Evolutionary conservation across 225 moss, liverwort and hornwort genomes (phyloP).

Genomic region (Physcomitrellopsis africana): DNA sequence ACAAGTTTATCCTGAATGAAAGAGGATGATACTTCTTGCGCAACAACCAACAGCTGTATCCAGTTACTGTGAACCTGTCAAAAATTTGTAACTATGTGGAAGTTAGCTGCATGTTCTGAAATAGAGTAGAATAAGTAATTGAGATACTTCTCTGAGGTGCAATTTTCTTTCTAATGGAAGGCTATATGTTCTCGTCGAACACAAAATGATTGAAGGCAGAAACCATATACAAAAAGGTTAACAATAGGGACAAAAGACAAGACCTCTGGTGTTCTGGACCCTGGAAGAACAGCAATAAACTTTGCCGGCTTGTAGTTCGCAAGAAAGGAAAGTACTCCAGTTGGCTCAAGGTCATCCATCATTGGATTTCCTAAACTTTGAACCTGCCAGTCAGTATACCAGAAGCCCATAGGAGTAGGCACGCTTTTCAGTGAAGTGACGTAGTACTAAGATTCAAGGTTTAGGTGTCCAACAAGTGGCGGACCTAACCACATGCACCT

Average conservation of each 20-base stretch:
- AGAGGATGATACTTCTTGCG: conserved; percentile 44
- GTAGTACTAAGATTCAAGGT: conserved; percentile 8
- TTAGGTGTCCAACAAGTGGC: conserved; percentile 1
- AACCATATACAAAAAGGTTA: not conserved
- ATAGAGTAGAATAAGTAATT: not conserved
- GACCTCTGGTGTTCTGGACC: conserved; percentile 90
- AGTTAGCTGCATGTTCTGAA: conserved; percentile 7
- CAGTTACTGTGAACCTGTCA: conserved; percentile 74
- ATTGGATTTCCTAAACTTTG: conserved; percentile 87
- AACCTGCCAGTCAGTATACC: conserved; percentile 55
- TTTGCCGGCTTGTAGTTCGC: conserved; percentile 49
- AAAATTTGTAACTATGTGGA: conserved; percentile 16
- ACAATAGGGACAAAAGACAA: not conserved
- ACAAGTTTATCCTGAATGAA: conserved; percentile 54
- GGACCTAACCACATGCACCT: not conserved
- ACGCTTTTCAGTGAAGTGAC: not conserved
- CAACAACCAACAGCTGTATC: conserved; percentile 63
- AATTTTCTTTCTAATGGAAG: not conserved
- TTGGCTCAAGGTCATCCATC: conserved; percentile 86
- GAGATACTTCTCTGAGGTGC: not conserved
- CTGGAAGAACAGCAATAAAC: conserved; percentile 80
- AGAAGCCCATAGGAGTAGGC: conserved; percentile 19
- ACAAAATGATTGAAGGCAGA: conserved; percentile 1
- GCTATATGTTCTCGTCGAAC: not conserved
- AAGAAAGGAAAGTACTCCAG: conserved; percentile 67